Conservation (phyloP, 306 rosid genomes). For the Dalbergia cultrata region DNA sequence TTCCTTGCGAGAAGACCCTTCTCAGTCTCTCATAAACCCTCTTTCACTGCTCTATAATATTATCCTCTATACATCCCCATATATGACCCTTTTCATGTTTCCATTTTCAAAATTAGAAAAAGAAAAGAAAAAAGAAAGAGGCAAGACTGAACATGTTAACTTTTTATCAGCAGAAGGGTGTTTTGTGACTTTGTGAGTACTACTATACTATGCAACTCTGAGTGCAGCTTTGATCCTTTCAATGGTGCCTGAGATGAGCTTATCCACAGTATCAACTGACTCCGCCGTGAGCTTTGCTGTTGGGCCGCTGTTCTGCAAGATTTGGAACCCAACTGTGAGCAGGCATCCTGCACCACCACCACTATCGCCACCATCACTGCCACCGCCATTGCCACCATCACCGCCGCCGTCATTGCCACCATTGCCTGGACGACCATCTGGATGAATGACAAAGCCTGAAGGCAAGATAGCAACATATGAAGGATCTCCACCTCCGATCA, state of each 20-base stretch:
- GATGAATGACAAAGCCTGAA: slow-evolving; percentile 82
- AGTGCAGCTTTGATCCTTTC: slow-evolving; percentile 78
- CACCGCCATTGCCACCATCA: not conserved
- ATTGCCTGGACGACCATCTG: slow-evolving; percentile 48
- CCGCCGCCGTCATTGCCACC: not conserved
- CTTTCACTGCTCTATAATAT: slow-evolving; percentile 44
- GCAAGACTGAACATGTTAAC: not conserved
- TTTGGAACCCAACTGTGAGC: slow-evolving; percentile 79
- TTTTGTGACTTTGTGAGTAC: not conserved
- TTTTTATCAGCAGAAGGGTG: slow-evolving; percentile 2
- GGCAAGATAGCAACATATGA: slow-evolving; percentile 70
- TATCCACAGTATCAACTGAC: slow-evolving; percentile 67
- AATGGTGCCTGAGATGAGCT: slow-evolving; percentile 68
- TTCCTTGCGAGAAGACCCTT: slow-evolving; percentile 3
- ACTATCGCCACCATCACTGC: slow-evolving; percentile 16
- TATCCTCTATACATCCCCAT: slow-evolving; percentile 36
- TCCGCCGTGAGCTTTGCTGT: slow-evolving; percentile 67
- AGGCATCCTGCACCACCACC: slow-evolving; percentile 55
- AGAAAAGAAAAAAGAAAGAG: not conserved
- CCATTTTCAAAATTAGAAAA: not conserved
- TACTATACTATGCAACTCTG: slow-evolving; percentile 42
- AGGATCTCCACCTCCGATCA: slow-evolving; percentile 76
- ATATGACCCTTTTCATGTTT: not conserved
- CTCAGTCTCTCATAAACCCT: slow-evolving; percentile 12
- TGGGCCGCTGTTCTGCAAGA: slow-evolving; percentile 56